Conservation (phyloP, 2,329 filamentous ascomycete genomes). For the Parafenestella ontariensis region DNA sequence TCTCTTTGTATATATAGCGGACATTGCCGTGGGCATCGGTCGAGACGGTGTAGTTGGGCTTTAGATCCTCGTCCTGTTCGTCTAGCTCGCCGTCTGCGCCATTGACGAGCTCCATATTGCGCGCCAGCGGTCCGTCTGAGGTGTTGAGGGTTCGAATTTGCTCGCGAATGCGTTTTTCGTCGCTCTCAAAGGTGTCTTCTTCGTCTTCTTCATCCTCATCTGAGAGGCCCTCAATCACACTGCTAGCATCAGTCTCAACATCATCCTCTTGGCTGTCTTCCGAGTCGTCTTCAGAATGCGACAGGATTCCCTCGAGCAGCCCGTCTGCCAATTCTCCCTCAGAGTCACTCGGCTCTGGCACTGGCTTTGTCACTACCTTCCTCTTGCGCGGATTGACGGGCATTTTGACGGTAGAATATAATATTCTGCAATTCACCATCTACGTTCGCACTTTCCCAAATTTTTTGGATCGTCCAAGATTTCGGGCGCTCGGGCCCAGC, state of each 20-base stretch:
- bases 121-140: constrained; percentile 27
- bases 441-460: constrained; percentile 22
- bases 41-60: constrained; percentile 66
- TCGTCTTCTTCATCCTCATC: constrained; percentile 42
- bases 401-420: constrained; percentile 26
- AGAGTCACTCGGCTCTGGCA: constrained; percentile 36
- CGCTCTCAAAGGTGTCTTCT: constrained; percentile 47
- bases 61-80: constrained; percentile 39
- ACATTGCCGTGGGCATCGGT: constrained; percentile 89
- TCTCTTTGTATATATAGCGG: constrained; percentile 91
- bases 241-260: constrained; percentile 40
- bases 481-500: constrained; percentile 24
- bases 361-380: constrained; percentile 51
- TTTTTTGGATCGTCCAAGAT: constrained; percentile 34
- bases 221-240: constrained; percentile 40
- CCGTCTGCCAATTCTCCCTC: constrained; percentile 49
- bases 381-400: constrained; percentile 59
- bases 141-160: constrained; percentile 54
- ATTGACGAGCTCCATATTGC: constrained; percentile 23
- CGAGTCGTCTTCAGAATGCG: constrained; percentile 52
- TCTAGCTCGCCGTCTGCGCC: constrained; percentile 34
- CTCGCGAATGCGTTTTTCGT: constrained; percentile 52
- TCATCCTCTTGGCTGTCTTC: constrained; percentile 33
- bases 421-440: constrained; percentile 9
- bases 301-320: constrained; percentile 52